These are phyloP conservation scores for Anisodus tanguticus DNA, from an alignment of 257 asterid genomes.

Conservation along the genomic window DNA sequence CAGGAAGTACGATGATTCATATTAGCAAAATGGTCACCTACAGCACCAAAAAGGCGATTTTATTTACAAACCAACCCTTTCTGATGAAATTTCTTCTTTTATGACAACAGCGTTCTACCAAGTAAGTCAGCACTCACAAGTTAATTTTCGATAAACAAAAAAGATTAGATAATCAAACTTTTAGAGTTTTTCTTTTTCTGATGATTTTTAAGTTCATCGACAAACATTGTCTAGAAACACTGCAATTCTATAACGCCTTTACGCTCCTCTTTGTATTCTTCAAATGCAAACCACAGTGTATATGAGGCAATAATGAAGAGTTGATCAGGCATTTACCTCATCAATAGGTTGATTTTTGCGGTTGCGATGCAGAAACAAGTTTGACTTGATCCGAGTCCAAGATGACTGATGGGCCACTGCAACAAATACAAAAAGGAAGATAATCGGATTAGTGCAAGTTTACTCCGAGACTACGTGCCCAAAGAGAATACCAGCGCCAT, in stretches of 20 bases:
- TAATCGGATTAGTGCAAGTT: constrained; percentile 11
- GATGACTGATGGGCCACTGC: constrained; percentile 65
- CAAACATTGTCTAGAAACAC: background rate
- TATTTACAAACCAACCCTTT: constrained; percentile 12
- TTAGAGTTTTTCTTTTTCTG: background rate
- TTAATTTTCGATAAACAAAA: background rate
- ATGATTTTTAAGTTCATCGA: background rate
- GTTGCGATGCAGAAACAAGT: constrained; percentile 72
- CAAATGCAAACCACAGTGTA: background rate
- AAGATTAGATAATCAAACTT: background rate
- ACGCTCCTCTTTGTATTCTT: background rate
- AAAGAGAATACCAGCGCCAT: constrained; percentile 4
- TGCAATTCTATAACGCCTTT: background rate
- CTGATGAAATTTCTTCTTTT: background rate
- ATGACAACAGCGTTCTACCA: background rate
- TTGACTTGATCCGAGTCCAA: constrained; percentile 77
- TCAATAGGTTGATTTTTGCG: constrained; percentile 83
- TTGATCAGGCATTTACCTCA: constrained; percentile 57
- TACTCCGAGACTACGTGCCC: constrained; percentile 9
- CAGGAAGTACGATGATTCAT: constrained; percentile 13
- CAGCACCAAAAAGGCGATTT: constrained; percentile 22
- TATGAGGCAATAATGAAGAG: constrained; percentile 17
- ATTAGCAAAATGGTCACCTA: background rate
- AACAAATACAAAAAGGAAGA: constrained; percentile 28
- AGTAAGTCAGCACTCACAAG: background rate